Evolutionary conservation across 305 asterid species (phyloP).

Genomic region (Lippia alba): DNA sequence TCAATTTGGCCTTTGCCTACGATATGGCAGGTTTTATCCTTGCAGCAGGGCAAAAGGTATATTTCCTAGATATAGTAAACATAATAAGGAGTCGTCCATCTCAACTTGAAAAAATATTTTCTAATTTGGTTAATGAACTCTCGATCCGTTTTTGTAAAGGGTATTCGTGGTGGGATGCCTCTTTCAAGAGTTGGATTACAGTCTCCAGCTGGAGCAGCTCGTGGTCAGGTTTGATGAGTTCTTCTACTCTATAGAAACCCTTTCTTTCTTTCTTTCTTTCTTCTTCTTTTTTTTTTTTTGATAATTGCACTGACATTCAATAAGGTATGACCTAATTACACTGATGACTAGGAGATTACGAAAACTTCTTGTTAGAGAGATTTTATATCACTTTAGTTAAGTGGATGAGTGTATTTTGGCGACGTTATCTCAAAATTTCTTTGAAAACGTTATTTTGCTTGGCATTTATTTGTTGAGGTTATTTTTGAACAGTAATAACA

Average conservation of each 20-base stretch:
- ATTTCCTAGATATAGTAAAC: conserved; percentile 11
- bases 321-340: too few species aligned
- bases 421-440: too few species aligned
- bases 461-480: too few species aligned
- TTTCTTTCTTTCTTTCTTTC: neutral
- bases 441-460: too few species aligned
- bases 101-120: neutral
- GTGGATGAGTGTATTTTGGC: too few species aligned
- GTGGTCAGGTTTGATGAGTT: conserved; percentile 77
- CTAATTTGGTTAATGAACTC: neutral
- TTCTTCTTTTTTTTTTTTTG: too few species aligned
- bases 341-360: too few species aligned
- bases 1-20: conserved; percentile 81
- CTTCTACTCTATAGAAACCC: conserved; percentile 11
- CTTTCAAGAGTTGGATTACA: conserved; percentile 68
- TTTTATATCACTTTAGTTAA: too few species aligned
- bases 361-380: too few species aligned
- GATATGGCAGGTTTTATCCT: conserved; percentile 85
- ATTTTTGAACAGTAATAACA: too few species aligned
- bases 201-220: conserved; percentile 98
- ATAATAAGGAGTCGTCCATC: neutral
- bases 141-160: conserved; percentile 47
- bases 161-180: conserved; percentile 83
- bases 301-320: too few species aligned
- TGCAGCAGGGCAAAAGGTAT: conserved; percentile 97